Conservation (phyloP, 192 early-diverging fungal species). For the Podila minutissima region DNA sequence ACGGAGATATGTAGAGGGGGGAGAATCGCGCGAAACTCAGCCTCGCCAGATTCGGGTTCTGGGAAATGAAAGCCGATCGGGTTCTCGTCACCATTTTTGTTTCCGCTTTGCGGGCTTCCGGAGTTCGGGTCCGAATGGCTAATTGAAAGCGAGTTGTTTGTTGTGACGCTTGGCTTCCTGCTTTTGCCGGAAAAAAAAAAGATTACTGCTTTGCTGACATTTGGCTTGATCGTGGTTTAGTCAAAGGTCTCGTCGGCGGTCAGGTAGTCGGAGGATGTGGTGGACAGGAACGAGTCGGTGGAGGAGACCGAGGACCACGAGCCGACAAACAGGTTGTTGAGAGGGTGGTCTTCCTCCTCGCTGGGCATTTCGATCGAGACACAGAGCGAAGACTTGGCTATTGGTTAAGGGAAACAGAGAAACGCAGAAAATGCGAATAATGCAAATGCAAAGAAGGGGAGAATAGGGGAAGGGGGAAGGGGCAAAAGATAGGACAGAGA, state of each 20-base stretch:
- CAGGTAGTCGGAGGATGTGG: conserved; percentile 20
- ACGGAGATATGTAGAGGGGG: no score
- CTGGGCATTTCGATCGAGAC: conserved; percentile 12
- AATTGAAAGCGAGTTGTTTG: no score
- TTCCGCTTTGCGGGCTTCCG: no score
- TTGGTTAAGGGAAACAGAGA: background rate
- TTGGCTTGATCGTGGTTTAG: background rate
- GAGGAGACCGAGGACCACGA: conserved; percentile 33
- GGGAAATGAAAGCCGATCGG: no score
- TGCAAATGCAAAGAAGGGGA: background rate
- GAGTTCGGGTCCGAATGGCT: no score
- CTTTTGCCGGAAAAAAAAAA: no score
- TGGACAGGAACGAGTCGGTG: conserved; percentile 24
- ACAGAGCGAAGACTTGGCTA: conserved; percentile 29
- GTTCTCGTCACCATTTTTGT: no score
- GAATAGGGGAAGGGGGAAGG: background rate
- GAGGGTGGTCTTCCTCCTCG: conserved; percentile 15
- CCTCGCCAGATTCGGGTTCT: no score
- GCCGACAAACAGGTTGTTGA: conserved; percentile 21
- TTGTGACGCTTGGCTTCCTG: no score
- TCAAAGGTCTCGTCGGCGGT: conserved; percentile 34
- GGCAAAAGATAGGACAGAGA: background rate
- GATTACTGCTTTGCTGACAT: background rate
- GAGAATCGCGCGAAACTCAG: no score
- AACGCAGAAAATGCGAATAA: background rate